Conservation (phyloP, 176 grass and related monocot species). For the Hordeum vulgare region MorexV3_pseudomolecules_assembly NC_058523.1:46797739-46798238, state of each 20-base stretch:
- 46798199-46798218: conserved; percentile 16
- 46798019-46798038: background rate
- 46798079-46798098: background rate
- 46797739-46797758: background rate
- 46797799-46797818: background rate
- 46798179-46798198: background rate
- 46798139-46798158: background rate
- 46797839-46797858: background rate
- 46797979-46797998: background rate
- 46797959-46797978: conserved; percentile 5
- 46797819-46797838: background rate
- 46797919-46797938: background rate
- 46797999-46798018: background rate
- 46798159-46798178: background rate
- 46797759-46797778: conserved; percentile 1
- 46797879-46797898: background rate
- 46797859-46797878: conserved; percentile 4
- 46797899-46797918: background rate
- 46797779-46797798: conserved; percentile 15
- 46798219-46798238: background rate
- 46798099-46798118: background rate
- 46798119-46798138: background rate
- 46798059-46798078: background rate
- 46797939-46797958: conserved; percentile 24
- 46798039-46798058: background rate